Percentiles rank a stretch among this genome's conserved stretches.
Conservation (phyloP, 2,329 filamentous ascomycete genomes). For the Fonsecaea pedrosoi region DNA sequence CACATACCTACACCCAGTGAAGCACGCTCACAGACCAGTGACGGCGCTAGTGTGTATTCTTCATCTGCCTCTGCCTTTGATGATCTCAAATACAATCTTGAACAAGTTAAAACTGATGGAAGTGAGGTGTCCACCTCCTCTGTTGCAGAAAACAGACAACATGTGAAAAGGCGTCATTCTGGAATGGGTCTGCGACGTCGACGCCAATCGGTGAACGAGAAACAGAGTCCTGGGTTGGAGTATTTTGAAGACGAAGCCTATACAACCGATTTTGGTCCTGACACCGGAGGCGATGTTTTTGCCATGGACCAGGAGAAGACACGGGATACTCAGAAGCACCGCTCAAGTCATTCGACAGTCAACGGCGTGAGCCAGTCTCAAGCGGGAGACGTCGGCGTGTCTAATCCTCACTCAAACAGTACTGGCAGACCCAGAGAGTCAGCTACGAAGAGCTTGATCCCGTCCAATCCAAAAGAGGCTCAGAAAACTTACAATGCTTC, state of each 20-base stretch:
- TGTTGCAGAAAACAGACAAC: slow-evolving; percentile 28
- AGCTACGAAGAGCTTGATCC: slow-evolving; percentile 43
- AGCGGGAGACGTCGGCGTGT: neutral
- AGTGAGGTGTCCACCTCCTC: slow-evolving; percentile 31
- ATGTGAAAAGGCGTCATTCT: slow-evolving; percentile 72
- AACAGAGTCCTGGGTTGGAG: slow-evolving; percentile 75
- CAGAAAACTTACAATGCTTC: slow-evolving; percentile 57
- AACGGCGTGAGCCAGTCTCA: neutral
- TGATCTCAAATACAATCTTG: slow-evolving; percentile 43
- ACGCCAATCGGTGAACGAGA: slow-evolving; percentile 70
- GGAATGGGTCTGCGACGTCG: slow-evolving; percentile 83
- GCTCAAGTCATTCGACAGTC: neutral
- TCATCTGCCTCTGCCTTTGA: slow-evolving; percentile 34
- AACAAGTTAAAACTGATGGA: slow-evolving; percentile 45
- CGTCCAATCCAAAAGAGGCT: slow-evolving; percentile 78
- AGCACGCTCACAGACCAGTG: slow-evolving; percentile 4
- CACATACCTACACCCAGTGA: slow-evolving; percentile 9
- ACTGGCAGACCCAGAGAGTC: slow-evolving; percentile 6
- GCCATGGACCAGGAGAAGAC: slow-evolving; percentile 65
- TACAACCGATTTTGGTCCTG: slow-evolving; percentile 76
- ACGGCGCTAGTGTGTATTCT: slow-evolving; percentile 30
- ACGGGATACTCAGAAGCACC: neutral
- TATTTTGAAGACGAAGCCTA: slow-evolving; percentile 92
- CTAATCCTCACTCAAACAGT: neutral
- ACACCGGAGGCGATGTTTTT: slow-evolving; percentile 74